Base-by-base conservation (phyloP, 116 monocot species). In the Cymodocea nodosa region DNA sequence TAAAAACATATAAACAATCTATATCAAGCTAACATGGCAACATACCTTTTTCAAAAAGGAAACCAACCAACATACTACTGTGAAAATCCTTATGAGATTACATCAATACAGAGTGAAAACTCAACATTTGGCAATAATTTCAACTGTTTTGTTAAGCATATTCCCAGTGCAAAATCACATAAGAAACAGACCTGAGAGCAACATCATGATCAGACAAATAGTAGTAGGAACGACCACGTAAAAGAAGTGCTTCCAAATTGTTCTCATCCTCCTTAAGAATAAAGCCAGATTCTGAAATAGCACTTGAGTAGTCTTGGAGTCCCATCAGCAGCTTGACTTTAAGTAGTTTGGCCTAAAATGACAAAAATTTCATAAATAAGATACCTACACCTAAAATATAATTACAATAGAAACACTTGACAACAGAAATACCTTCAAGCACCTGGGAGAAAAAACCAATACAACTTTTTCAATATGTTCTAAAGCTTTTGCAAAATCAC, bases 131-230 rank as follows among this genome's bases (percentile, higher is more conserved):
- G 1, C 44, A 44, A 44, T 44, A 12, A 44, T 44, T 12, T 44
- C 44, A 44, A 7, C 44, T 9, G 5, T 12, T 44, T 39, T 6
- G 4, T 4, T 39, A 39, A 9, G 39, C 44, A 44, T 9, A 44
- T 44, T 44, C 44, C 9, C 8, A 1, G 44, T 44, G 44, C 44
- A 44, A 44, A 44, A 44, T 44, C 7, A 44, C 5, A 44, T 44
- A 12, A 44, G 44, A 44, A 50, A 70, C 60, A 64, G 71, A 97
- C 97, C 97, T 97, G 34, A 75, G 69, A 23, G 97, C 88, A 70
- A 97, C 83, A 75, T 97, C 97, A 80, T 97, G 86, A 74, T 97
- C 97, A 50, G 91, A 66, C 19, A 97, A 79, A 82, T 97, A 97
- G 81, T 97, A 97, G 44, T 97, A 97, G 10, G 91, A 88, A 65